phyloP scores from a whole-genome alignment of 2,329 filamentous ascomycete genomes.

The Penicillium sp. region DNA sequence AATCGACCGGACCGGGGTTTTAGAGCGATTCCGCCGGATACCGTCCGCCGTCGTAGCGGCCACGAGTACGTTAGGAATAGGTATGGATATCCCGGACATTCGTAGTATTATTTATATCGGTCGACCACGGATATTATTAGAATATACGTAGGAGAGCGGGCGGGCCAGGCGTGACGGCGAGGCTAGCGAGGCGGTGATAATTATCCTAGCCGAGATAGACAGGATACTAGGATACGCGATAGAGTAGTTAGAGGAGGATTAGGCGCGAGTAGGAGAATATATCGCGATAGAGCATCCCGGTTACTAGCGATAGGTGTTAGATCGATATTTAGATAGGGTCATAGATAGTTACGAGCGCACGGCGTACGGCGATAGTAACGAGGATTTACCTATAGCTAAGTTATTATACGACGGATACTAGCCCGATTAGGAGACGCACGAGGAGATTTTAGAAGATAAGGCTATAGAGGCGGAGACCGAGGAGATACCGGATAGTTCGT shows the following conservation, averaged over 20 bases:
- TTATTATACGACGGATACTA: neutral
- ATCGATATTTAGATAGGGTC: neutral
- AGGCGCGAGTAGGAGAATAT: neutral
- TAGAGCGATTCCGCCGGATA: neutral
- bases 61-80: conserved; percentile 20
- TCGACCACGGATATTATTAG: conserved; percentile 3
- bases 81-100: conserved; percentile 24
- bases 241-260: too few relatives aligned
- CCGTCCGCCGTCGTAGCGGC: neutral
- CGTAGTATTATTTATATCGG: conserved; percentile 17
- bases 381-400: neutral
- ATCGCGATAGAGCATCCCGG: neutral
- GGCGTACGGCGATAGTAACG: neutral
- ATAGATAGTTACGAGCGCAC: neutral
- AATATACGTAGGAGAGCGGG: conserved; percentile 16
- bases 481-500: too few relatives aligned
- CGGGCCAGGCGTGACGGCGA: conserved; percentile 9
- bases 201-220: conserved; percentile 7
- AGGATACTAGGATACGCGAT: neutral
- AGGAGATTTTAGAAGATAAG: neutral
- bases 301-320: neutral
- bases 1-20: conserved; percentile 4
- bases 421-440: conserved; percentile 1
- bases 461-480: too few relatives aligned
- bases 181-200: conserved; percentile 15